A percentile compares a stretch with the other conserved stretches of the same genome.
phyloP scores from a whole-genome alignment of 129 eudicot species.

The Pulicaria dysenterica region DNA sequence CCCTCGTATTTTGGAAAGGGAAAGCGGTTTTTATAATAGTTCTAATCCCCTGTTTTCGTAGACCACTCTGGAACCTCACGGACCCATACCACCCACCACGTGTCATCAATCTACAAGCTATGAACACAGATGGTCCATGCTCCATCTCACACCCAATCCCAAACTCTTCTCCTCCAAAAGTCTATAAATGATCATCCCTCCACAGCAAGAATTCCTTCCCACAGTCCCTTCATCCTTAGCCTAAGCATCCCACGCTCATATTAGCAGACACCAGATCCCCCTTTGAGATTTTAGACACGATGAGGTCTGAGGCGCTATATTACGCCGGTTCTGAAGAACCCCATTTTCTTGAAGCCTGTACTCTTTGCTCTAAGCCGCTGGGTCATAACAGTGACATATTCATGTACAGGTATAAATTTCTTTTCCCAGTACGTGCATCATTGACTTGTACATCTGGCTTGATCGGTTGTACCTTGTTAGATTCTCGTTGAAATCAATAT shows the following conservation, averaged over 20 bases:
- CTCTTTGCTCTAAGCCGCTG: conserved; percentile 66
- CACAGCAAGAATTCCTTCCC: conserved; percentile 40
- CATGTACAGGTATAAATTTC: conserved; percentile 70
- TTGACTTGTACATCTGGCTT: conserved; percentile 27
- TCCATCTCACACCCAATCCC: conserved; percentile 30
- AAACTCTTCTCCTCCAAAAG: conserved; percentile 15
- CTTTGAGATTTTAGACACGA: conserved; percentile 13
- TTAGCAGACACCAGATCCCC: conserved; percentile 19
- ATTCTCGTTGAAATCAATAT: not conserved
- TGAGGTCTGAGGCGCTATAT: conserved; percentile 46
- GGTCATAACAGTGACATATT: conserved; percentile 74
- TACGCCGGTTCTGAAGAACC: conserved; percentile 64
- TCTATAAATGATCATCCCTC: conserved; percentile 40
- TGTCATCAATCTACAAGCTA: conserved; percentile 20
- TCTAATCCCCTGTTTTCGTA: conserved; percentile 3
- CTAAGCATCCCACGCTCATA: conserved; percentile 35
- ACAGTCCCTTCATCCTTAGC: conserved; percentile 25
- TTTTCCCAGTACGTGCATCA: conserved; percentile 14
- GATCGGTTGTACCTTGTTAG: conserved; percentile 12
- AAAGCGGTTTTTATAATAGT: conserved; percentile 22
- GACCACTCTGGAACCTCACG: conserved; percentile 28
- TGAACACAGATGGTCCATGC: conserved; percentile 23
- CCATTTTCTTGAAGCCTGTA: conserved; percentile 82
- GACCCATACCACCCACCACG: conserved; percentile 16
- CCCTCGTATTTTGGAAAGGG: conserved; percentile 40